Percentiles rank a stretch among this genome's conserved stretches.
Conservation (phyloP, 371 early-diverging fungal species). For the Nematocida displodere region DNA sequence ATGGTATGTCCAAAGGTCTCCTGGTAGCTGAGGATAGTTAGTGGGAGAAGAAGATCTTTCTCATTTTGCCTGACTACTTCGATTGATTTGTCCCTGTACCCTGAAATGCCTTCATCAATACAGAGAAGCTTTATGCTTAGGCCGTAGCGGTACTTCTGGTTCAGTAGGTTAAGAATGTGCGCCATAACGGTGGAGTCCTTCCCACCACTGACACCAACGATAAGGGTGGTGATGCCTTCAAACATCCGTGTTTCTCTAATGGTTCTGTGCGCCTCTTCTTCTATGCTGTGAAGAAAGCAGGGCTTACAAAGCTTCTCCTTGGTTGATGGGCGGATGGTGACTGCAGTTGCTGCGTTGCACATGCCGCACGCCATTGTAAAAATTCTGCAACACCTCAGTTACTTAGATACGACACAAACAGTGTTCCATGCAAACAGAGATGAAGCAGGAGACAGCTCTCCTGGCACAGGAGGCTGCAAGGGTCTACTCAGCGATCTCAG, state of each 20-base stretch:
- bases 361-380: slow-evolving; percentile 64
- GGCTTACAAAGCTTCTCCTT: slow-evolving; percentile 78
- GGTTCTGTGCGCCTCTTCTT: slow-evolving; percentile 88
- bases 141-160: slow-evolving; percentile 84
- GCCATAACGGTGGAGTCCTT: slow-evolving; percentile 98
- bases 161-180: slow-evolving; percentile 82
- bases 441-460: slow-evolving; percentile 32
- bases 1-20: slow-evolving; percentile 90
- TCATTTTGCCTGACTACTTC: slow-evolving; percentile 85
- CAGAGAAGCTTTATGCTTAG: slow-evolving; percentile 81
- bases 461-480: slow-evolving; percentile 31
- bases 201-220: slow-evolving; percentile 93
- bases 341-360: slow-evolving; percentile 68
- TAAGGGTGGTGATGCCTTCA: slow-evolving; percentile 77
- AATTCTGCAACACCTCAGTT: slow-evolving; percentile 44
- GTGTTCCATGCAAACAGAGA: slow-evolving; percentile 25
- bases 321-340: slow-evolving; percentile 83
- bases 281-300: slow-evolving; percentile 88
- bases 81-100: slow-evolving; percentile 94
- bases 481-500: slow-evolving; percentile 19
- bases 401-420: too few species aligned
- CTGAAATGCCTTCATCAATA: slow-evolving; percentile 97
- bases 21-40: slow-evolving; percentile 84
- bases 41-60: slow-evolving; percentile 79
- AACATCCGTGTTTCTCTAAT: slow-evolving; percentile 77